These are phyloP conservation scores for Chamaecrista fasciculata DNA, from an alignment of 306 rosid genomes.

Conservation along the genomic window DNA sequence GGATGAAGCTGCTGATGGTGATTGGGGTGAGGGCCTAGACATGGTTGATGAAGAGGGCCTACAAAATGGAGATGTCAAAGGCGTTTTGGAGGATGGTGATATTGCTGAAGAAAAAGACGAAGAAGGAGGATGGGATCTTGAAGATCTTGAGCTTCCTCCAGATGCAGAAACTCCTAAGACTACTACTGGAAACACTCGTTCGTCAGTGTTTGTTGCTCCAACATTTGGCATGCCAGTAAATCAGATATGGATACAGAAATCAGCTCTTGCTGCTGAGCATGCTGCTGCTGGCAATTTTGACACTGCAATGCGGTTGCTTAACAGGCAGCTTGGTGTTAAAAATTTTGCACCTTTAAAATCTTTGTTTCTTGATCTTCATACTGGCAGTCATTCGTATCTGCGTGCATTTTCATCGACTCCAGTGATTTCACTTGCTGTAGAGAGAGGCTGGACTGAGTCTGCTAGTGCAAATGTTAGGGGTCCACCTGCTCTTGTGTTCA, in stretches of 20 bases:
- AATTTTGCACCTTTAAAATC: conserved; percentile 76
- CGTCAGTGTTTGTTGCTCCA: conserved; percentile 74
- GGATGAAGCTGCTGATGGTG: conserved; percentile 69
- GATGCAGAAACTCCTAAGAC: conserved; percentile 82
- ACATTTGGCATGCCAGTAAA: conserved; percentile 90
- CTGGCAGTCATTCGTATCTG: conserved; percentile 76
- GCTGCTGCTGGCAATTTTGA: conserved; percentile 96
- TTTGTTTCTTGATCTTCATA: conserved; percentile 73
- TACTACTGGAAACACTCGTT: conserved; percentile 48
- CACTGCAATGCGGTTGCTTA: conserved; percentile 88
- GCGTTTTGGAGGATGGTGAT: conserved; percentile 62
- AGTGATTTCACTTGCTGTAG: conserved; percentile 70
- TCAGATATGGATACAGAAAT: conserved; percentile 89
- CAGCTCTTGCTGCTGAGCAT: conserved; percentile 97
- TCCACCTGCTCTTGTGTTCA: conserved; percentile 77
- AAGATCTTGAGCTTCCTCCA: conserved; percentile 86
- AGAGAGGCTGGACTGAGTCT: conserved; percentile 84
- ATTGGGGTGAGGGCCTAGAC: conserved; percentile 81
- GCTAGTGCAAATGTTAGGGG: conserved; percentile 78
- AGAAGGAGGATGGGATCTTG: conserved; percentile 92
- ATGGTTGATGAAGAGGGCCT: conserved; percentile 65
- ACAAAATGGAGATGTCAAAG: conserved; percentile 64
- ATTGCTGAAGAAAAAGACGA: conserved; percentile 68
- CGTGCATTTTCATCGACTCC: conserved; percentile 83
- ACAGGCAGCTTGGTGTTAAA: conserved; percentile 84